These are phyloP conservation scores for Amanita rubescens DNA, from an alignment of 768 basidiomycete genomes.

Conservation along the genomic window DNA sequence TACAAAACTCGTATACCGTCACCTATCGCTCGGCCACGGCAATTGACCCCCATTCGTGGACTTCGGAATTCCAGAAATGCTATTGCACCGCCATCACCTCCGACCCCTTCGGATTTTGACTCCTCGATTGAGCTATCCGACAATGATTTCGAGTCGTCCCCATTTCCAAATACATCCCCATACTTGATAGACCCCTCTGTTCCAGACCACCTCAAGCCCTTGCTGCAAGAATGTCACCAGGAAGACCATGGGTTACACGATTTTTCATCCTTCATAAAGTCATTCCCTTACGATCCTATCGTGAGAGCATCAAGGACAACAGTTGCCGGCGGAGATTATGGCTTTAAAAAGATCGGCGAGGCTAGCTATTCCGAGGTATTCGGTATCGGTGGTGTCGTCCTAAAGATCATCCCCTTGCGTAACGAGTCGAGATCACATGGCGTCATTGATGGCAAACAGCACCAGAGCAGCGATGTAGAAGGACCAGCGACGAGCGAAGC, in stretches of 20 bases:
- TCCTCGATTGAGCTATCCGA: slow-evolving; percentile 45
- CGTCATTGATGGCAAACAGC: slow-evolving; percentile 6
- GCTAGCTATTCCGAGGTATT: slow-evolving; percentile 97
- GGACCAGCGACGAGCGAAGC: slow-evolving; percentile 66
- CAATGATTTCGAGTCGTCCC: slow-evolving; percentile 27
- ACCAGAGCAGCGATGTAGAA: slow-evolving; percentile 32
- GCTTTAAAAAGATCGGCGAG: slow-evolving; percentile 87
- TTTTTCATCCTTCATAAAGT: slow-evolving; percentile 77
- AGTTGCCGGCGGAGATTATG: slow-evolving; percentile 14
- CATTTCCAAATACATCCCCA: slow-evolving; percentile 14
- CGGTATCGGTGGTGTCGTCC: slow-evolving; percentile 80
- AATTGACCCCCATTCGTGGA: slow-evolving; percentile 61
- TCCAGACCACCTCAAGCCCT: slow-evolving; percentile 51
- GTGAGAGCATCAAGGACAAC: slow-evolving; percentile 27
- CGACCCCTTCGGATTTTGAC: slow-evolving; percentile 46
- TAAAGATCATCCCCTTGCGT: slow-evolving; percentile 80
- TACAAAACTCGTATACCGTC: slow-evolving; percentile 13
- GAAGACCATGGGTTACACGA: slow-evolving; percentile 53
- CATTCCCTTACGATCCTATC: slow-evolving; percentile 69
- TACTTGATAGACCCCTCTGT: slow-evolving; percentile 21
- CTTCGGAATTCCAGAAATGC: slow-evolving; percentile 24
- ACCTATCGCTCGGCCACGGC: slow-evolving; percentile 41
- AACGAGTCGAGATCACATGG: slow-evolving; percentile 30
- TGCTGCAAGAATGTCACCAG: slow-evolving; percentile 70
- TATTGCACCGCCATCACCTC: slow-evolving; percentile 40